These are phyloP conservation scores for Lactarius tabidus DNA, from an alignment of 768 basidiomycete genomes.

Conservation along the genomic window DNA sequence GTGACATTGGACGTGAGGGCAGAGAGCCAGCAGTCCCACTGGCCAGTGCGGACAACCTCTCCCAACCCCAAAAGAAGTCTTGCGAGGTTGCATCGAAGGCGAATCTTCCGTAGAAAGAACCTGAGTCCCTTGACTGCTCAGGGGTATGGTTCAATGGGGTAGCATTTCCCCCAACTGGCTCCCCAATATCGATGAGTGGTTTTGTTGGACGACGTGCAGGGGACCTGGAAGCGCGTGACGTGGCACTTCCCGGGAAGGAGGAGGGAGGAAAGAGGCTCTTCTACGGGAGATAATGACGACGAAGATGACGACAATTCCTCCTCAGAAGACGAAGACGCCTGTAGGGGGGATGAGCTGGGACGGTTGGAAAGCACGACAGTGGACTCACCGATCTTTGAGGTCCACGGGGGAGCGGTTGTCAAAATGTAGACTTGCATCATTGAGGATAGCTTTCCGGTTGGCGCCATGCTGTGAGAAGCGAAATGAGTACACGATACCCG, in stretches of 20 bases:
- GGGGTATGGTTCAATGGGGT: not conserved
- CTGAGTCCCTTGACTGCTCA: constrained; percentile 4
- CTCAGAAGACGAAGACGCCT: constrained; percentile 27
- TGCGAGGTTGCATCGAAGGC: constrained; percentile 8
- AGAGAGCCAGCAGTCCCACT: constrained; percentile 16
- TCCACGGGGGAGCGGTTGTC: too few relatives aligned
- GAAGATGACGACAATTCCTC: constrained; percentile 22
- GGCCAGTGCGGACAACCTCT: constrained; percentile 20
- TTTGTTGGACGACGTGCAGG: constrained; percentile 36
- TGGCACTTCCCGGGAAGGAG: constrained; percentile 60
- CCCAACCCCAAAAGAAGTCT: constrained; percentile 22
- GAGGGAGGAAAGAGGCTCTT: constrained; percentile 65
- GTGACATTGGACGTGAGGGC: constrained; percentile 9
- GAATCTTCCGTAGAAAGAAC: not conserved
- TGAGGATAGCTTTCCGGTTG: too few relatives aligned
- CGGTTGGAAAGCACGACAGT: too few relatives aligned
- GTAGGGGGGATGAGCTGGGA: too few relatives aligned
- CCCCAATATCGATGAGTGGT: constrained; percentile 41
- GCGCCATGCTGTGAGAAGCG: too few relatives aligned
- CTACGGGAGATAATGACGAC: constrained; percentile 37
- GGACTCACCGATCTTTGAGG: too few relatives aligned
- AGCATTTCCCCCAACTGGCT: constrained; percentile 11
- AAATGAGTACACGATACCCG: too few relatives aligned
- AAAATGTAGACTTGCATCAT: too few relatives aligned
- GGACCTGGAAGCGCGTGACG: constrained; percentile 29